Evolutionary conservation across 306 rosid genomes (phyloP).

Genomic region (Vigna radiata): DNA sequence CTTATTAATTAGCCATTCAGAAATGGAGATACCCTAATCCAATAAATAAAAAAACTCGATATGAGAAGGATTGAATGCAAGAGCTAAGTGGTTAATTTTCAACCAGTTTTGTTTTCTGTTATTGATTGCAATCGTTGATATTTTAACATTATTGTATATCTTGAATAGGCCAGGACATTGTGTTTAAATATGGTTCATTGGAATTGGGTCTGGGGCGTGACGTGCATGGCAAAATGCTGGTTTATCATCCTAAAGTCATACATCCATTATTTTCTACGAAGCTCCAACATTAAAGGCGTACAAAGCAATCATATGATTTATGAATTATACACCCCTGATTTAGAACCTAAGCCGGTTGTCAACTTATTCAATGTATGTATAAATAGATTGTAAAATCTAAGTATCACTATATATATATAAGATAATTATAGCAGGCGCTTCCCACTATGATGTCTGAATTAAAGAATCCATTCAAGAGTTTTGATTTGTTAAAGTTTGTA

Average conservation of each 20-base stretch:
- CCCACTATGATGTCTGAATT: constrained; percentile 31
- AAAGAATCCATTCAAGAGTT: neutral
- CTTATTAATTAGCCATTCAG: too few relatives aligned
- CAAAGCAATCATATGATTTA: constrained; percentile 38
- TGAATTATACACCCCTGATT: constrained; percentile 35
- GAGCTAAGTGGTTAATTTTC: too few relatives aligned
- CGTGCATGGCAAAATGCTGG: constrained; percentile 34
- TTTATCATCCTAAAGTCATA: constrained; percentile 27
- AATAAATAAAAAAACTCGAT: too few relatives aligned
- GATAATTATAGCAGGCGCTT: constrained; percentile 35
- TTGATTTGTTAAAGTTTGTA: too few relatives aligned
- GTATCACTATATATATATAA: too few relatives aligned
- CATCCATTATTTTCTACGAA: neutral
- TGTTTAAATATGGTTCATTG: constrained; percentile 29
- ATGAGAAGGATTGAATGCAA: too few relatives aligned
- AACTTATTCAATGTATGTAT: neutral
- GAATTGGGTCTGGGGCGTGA: constrained; percentile 25
- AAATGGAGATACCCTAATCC: too few relatives aligned
- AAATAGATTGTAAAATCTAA: too few relatives aligned
- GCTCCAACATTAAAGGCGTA: too few relatives aligned
- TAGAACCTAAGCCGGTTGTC: constrained; percentile 26
- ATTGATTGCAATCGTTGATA: too few relatives aligned
- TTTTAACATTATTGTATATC: constrained; percentile 6
- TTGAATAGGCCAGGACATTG: constrained; percentile 17
- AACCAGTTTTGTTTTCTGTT: too few relatives aligned